Evolutionary conservation across 23 red algal species (phyloP).

Genomic region (Gracilaria domingensis): DNA sequence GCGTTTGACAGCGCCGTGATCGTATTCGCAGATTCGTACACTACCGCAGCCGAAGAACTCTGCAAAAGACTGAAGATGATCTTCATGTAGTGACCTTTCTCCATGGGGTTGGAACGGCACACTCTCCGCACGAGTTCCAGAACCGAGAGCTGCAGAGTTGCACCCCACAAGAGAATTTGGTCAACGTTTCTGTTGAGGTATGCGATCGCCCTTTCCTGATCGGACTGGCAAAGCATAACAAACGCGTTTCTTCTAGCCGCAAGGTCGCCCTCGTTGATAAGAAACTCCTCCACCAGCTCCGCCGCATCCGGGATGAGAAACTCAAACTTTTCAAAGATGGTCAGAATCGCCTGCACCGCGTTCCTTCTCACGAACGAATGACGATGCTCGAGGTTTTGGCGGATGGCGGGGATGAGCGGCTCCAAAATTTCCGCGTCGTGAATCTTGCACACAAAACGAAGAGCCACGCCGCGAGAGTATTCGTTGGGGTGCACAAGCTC

Average conservation of each 20-base stretch:
- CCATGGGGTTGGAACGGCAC: conserved; percentile 75
- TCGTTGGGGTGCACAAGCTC: conserved; percentile 99
- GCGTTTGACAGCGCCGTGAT: conserved; percentile 87
- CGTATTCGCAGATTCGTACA: conserved; percentile 90
- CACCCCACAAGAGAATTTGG: conserved; percentile 84
- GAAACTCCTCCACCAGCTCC: conserved; percentile 86
- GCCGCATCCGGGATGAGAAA: conserved; percentile 93
- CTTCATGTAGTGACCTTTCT: conserved; percentile 96
- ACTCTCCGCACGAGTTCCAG: conserved; percentile 90
- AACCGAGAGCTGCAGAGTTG: conserved; percentile 88
- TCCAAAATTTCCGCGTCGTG: conserved; percentile 97
- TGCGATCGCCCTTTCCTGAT: conserved; percentile 84
- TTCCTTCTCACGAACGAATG: conserved; percentile 97
- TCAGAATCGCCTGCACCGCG: conserved; percentile 87
- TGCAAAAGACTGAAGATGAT: conserved; percentile 95
- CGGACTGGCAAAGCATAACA: conserved; percentile 87
- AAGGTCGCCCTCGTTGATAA: conserved; percentile 86
- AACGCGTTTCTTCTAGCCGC: conserved; percentile 93
- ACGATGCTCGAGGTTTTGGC: conserved; percentile 97
- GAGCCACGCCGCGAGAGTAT: conserved; percentile 91
- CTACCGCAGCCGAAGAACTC: conserved; percentile 87
- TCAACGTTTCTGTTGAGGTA: conserved; percentile 85
- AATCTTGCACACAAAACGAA: conserved; percentile 97
- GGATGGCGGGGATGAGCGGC: conserved; percentile 91
- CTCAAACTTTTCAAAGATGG: conserved; percentile 91